A percentile compares a stretch with the other conserved stretches of the same genome.
Evolutionary conservation across 768 basidiomycete genomes (phyloP).

Genomic region (Phallus indusiatus): DNA sequence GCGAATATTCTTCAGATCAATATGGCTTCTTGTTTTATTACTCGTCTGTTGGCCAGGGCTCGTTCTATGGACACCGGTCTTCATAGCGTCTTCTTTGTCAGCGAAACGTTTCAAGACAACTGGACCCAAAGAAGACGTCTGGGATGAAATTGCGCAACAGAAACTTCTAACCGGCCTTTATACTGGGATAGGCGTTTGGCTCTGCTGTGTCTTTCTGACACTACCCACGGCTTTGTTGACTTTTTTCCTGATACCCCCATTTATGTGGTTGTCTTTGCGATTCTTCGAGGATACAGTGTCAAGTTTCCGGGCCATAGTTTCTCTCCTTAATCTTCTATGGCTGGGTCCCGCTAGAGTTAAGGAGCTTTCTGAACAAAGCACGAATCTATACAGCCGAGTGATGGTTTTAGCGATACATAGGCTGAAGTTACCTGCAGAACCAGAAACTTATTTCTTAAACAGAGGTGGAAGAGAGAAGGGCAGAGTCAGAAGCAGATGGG

Average conservation of each 20-base stretch:
- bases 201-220: conserved; percentile 42
- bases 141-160: conserved; percentile 85
- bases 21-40: conserved; percentile 55
- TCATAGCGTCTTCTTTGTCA: conserved; percentile 56
- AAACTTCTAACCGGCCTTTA: conserved; percentile 77
- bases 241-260: conserved; percentile 47
- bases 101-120: conserved; percentile 72
- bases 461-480: conserved; percentile 63
- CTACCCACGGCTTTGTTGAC: conserved; percentile 54
- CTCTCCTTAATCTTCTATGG: conserved; percentile 51
- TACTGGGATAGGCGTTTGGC: conserved; percentile 65
- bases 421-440: conserved; percentile 57
- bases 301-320: conserved; percentile 62
- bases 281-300: conserved; percentile 83
- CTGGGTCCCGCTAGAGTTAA: conserved; percentile 52
- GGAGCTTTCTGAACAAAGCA: conserved; percentile 42
- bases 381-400: conserved; percentile 52
- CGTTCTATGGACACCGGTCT: conserved; percentile 74
- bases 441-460: conserved; percentile 54
- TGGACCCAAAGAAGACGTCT: conserved; percentile 77
- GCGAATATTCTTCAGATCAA: conserved; percentile 55
- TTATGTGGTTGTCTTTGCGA: conserved; percentile 87
- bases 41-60: conserved; percentile 66
- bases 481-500: conserved; percentile 57
- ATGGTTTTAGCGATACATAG: conserved; percentile 50